Base-by-base conservation (phyloP, 305 asterid genomes). In the Andrographis paniculata region DNA sequence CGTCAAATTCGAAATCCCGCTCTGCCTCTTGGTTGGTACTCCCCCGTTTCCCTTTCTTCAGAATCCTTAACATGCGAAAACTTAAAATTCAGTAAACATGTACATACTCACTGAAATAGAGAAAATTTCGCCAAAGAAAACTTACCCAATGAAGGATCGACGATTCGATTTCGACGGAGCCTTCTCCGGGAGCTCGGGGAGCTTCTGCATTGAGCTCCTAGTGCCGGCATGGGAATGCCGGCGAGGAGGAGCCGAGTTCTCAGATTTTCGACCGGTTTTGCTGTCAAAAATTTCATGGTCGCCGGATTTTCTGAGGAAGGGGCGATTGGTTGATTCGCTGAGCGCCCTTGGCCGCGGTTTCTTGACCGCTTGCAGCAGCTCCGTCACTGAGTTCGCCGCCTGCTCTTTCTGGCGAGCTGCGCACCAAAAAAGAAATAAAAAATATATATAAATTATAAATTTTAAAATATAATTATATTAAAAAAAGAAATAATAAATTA, bases 221-320 rank as follows among this genome's bases (percentile, higher is more conserved):
- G 80, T 74, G 31, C 84, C 96, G 18, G 94, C 77, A 47, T 87
- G 95, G 13, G 99, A 87, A 47, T 87, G 96, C 55, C 99, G 80
- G 59, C 96, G 56, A 1, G 39, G 44, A 20, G 89, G 87, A 60
- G 78, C 70, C 24, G 59, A 56, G 48, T 59, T 53, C 15, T 75
- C 68, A 24, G 79, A 60, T 58, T 53, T 67, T 20, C 70, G 60
- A 21, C 51, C 31, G 13, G 39, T 61, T 14, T 63, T 18, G 60
- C 55, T 51, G 50, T 64, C 82, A 14, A 69, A 60, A 46, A 58
- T 55, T 18, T 73, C 77, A 15, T 60, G 30, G 35, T 63, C 79
- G 38, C 60, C 75, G 17, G 96, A 84, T 49, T 77, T 84, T 54
- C 95, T 69, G 60, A 69, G 52, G 14, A 60, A 43, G 14, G 94